A percentile compares a stretch with the other conserved stretches of the same genome.
Evolutionary conservation across 139 green algal genomes (phyloP).

Genomic region (Gonium pectorale): DNA sequence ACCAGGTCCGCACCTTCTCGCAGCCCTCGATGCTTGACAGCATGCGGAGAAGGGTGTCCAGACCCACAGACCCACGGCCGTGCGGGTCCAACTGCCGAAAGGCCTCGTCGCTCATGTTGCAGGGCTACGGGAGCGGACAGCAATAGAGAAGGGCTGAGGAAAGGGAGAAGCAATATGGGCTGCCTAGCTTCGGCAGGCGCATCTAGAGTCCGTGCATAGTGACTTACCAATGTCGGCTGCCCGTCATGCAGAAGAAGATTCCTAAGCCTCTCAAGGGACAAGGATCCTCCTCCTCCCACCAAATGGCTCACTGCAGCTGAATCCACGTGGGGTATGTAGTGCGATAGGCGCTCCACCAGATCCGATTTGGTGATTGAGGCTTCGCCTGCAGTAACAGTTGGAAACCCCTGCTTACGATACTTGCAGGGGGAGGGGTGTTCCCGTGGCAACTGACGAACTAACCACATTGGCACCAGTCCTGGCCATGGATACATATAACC

Average conservation of each 20-base stretch:
- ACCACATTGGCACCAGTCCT: too few species aligned
- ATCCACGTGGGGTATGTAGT: conserved; percentile 25
- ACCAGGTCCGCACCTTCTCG: conserved; percentile 26
- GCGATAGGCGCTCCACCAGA: neutral
- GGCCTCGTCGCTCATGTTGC: conserved; percentile 11
- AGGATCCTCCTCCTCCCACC: neutral
- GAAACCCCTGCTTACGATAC: too few species aligned
- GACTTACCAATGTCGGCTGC: neutral
- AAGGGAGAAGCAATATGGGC: neutral
- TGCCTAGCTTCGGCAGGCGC: neutral
- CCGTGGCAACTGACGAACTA: too few species aligned
- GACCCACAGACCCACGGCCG: neutral
- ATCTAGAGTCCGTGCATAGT: too few species aligned
- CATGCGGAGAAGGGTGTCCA: conserved; percentile 28
- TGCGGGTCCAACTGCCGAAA: conserved; percentile 19
- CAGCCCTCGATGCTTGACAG: conserved; percentile 5
- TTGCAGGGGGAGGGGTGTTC: too few species aligned
- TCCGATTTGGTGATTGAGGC: neutral
- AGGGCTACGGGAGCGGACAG: neutral
- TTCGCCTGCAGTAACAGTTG: conserved; percentile 31
- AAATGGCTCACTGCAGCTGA: neutral
- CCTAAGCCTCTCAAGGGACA: conserved; percentile 4
- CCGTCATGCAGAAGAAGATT: neutral
- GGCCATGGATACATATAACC: too few species aligned
- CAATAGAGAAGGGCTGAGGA: neutral